Base-by-base conservation (phyloP, 2,329 filamentous ascomycete species). In the Fusarium udum region DNA sequence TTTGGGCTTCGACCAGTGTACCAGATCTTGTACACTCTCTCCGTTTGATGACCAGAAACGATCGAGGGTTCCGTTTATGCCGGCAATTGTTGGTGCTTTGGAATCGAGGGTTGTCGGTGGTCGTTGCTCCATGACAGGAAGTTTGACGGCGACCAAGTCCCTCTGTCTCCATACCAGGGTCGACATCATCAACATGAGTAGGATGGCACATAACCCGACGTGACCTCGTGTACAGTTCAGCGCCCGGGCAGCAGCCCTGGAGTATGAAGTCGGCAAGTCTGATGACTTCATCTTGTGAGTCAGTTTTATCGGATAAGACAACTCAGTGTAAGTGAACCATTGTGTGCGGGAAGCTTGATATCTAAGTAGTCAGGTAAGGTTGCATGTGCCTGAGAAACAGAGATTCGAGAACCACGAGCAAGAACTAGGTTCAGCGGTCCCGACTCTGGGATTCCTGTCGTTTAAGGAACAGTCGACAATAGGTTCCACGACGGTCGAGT, bases 11-110 rank as follows among this genome's bases (percentile, higher is more conserved):
- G 72, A 43, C 72, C 70, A 78, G 12, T 75, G 46, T 28, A 62
- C 60, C 24, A 77, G 40, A 12, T 68, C 75, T 13, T 69, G 63
- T 15, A 74, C 39, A 7, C 63, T 53, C 7, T 77, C 72, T n/a
- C 64, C 65, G 14, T 76, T 63, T 12, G 73, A 64, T 40, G 75
- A 74, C 74, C 77, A 78, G 51, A 77, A 78, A 8, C 76, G 75
- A 12, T 69, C 64, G 28, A 69, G 52, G 18, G 57, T 56, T 18
- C 26, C 24, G 18, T 64, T 28, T 15, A 61, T 65, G 9, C 31
- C 66, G 9, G 36, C 36, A 32, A 48, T 28, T 32, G 43, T 36
- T 7, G 40, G 14, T 36, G 53, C 28, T 18, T 22, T 42, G 4
- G 46, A 26, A 32, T 59, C 42, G 3, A 40, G 28, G 24, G 51